Evolutionary conservation across 23 red algal genomes (phyloP).

Genomic region (Gracilariopsis chorda): DNA sequence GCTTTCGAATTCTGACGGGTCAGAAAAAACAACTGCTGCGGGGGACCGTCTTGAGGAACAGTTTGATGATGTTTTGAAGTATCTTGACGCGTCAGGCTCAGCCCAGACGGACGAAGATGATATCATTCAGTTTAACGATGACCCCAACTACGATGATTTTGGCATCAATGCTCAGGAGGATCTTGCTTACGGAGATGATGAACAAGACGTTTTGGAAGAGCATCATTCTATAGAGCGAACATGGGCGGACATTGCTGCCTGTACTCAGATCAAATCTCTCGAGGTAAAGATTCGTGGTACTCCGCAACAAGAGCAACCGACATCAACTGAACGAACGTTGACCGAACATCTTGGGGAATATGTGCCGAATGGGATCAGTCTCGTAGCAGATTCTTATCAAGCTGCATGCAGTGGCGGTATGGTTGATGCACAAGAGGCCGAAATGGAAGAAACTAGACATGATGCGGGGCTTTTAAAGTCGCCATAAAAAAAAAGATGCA

Average conservation of each 20-base stretch:
- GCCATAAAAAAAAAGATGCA: neutral
- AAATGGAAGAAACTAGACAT: neutral
- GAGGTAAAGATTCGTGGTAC: neutral
- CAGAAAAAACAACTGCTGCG: neutral
- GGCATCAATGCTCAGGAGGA: constrained; percentile 11
- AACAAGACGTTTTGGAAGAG: constrained; percentile 25
- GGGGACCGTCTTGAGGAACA: neutral
- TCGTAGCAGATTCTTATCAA: neutral
- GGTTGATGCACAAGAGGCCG: neutral
- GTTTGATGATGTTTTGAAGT: constrained; percentile 30
- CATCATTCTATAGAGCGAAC: constrained; percentile 19
- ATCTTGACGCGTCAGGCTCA: constrained; percentile 10
- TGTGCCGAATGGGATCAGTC: neutral
- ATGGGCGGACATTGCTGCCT: constrained; percentile 55
- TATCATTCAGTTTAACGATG: constrained; percentile 21
- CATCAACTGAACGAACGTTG: constrained; percentile 6
- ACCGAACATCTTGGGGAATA: neutral
- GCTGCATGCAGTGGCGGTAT: neutral
- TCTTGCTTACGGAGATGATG: constrained; percentile 19
- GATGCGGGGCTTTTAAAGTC: neutral
- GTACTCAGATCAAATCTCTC: constrained; percentile 38
- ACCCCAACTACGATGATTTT: neutral
- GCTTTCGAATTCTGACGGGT: neutral
- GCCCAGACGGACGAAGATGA: constrained; percentile 25
- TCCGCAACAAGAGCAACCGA: neutral